These are phyloP conservation scores for Bruguiera parviflora DNA, from an alignment of 345 rosid species.

Conservation along the genomic window DNA sequence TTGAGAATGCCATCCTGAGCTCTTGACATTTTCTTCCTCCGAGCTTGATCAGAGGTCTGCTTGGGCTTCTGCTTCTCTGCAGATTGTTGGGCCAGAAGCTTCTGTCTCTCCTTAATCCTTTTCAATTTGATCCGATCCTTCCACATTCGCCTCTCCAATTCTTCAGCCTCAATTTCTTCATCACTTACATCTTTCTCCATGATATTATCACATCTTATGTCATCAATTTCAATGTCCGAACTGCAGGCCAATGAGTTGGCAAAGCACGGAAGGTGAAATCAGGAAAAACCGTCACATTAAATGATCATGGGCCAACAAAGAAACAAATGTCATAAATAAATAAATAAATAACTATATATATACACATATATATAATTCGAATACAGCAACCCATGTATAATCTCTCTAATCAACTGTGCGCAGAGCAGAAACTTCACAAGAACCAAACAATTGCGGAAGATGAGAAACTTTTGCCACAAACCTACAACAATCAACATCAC, in stretches of 20 bases:
- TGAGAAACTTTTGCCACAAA: no score
- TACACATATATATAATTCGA: no score
- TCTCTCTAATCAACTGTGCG: no score
- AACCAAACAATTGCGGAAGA: no score
- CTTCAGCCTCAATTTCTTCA: slow-evolving; percentile 88
- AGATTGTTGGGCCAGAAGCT: slow-evolving; percentile 61
- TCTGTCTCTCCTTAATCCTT: slow-evolving; percentile 80
- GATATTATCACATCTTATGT: slow-evolving; percentile 67
- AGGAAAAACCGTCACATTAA: no score
- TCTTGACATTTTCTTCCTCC: slow-evolving; percentile 98
- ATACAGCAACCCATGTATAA: no score
- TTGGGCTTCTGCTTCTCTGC: slow-evolving; percentile 71
- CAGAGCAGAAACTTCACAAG: no score
- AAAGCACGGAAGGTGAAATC: neutral
- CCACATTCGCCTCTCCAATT: slow-evolving; percentile 93
- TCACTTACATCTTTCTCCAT: slow-evolving; percentile 93
- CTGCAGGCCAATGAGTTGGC: slow-evolving; percentile 19
- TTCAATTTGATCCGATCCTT: slow-evolving; percentile 80
- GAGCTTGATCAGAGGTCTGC: slow-evolving; percentile 83
- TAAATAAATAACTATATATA: no score
- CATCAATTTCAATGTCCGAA: slow-evolving; percentile 69
- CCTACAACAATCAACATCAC: no score
- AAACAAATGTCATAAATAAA: neutral
- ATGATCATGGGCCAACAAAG: neutral
- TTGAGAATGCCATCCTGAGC: slow-evolving; percentile 99